Evolutionary conservation across 768 basidiomycete species (phyloP).

Genomic region (Pleurotus cornucopiae): DNA sequence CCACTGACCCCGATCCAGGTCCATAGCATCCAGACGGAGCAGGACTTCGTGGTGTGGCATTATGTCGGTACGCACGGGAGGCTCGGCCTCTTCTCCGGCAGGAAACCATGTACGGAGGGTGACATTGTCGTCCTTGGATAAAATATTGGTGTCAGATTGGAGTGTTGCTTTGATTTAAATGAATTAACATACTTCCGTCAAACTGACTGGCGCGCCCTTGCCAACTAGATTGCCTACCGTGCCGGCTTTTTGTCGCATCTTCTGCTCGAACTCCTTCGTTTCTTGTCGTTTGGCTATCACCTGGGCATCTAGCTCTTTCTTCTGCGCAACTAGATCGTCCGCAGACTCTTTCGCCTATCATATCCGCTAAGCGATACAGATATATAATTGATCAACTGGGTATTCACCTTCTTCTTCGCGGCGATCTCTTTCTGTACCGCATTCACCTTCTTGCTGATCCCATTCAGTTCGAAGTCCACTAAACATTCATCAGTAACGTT

Average conservation of each 20-base stretch:
- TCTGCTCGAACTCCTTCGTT: constrained; percentile 67
- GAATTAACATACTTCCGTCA: constrained; percentile 67
- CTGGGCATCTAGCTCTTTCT: constrained; percentile 80
- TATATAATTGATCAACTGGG: not conserved
- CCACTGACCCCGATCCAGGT: constrained; percentile 85
- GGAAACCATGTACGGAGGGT: constrained; percentile 86
- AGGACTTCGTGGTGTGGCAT: constrained; percentile 98
- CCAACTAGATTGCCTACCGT: constrained; percentile 93
- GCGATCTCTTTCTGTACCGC: constrained; percentile 92
- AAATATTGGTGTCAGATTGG: too few relatives aligned
- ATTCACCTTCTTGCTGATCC: constrained; percentile 78
- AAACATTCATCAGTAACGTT: not conserved
- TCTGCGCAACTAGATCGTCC: constrained; percentile 79
- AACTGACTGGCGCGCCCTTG: constrained; percentile 76
- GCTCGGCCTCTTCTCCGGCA: constrained; percentile 65
- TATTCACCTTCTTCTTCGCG: constrained; percentile 81
- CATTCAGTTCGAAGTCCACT: constrained; percentile 89
- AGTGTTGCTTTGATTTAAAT: too few relatives aligned
- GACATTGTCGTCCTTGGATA: constrained; percentile 79
- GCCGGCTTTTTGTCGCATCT: constrained; percentile 77
- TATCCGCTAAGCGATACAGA: not conserved
- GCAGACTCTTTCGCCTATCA: constrained; percentile 86
- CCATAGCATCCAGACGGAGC: constrained; percentile 90
- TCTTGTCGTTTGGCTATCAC: constrained; percentile 75
- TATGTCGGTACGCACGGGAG: constrained; percentile 69